phyloP scores from a whole-genome alignment of 192 early-diverging fungal genomes.

The Linnemannia exigua region DNA sequence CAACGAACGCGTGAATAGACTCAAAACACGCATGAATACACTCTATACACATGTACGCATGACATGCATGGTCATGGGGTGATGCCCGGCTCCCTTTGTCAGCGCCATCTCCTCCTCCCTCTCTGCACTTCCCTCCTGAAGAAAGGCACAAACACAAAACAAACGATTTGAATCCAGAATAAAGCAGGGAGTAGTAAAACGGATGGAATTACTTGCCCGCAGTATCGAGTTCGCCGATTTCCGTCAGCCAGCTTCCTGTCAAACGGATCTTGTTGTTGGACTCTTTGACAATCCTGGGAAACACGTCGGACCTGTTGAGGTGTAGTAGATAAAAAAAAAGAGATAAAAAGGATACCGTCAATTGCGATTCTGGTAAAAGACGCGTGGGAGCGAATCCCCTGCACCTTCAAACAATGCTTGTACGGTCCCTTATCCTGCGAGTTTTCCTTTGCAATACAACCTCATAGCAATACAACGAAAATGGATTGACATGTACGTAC shows the following conservation, averaged over 20 bases:
- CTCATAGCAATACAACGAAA: conserved; percentile 15
- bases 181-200: not conserved
- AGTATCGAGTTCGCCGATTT: conserved; percentile 91
- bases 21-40: not conserved
- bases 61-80: conserved; percentile 7
- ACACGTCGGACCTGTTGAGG: conserved; percentile 74
- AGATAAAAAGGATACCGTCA: not conserved
- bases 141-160: not conserved
- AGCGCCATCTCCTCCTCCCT: not conserved
- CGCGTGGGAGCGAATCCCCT: not conserved
- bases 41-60: too few relatives aligned
- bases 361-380: not conserved
- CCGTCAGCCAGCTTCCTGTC: conserved; percentile 90
- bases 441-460: not conserved
- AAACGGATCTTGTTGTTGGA: conserved; percentile 83
- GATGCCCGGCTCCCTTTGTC: not conserved
- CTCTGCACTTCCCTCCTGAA: not conserved
- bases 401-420: too few relatives aligned
- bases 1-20: not conserved
- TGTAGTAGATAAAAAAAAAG: not conserved
- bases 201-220: conserved; percentile 67
- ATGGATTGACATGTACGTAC: conserved; percentile 58
- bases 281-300: conserved; percentile 82
- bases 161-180: not conserved
- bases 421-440: not conserved